Evolutionary conservation across 192 early-diverging fungal species (phyloP), one percentile per base, ranked within the genome.

Genomic region (Podila epigama): DNA sequence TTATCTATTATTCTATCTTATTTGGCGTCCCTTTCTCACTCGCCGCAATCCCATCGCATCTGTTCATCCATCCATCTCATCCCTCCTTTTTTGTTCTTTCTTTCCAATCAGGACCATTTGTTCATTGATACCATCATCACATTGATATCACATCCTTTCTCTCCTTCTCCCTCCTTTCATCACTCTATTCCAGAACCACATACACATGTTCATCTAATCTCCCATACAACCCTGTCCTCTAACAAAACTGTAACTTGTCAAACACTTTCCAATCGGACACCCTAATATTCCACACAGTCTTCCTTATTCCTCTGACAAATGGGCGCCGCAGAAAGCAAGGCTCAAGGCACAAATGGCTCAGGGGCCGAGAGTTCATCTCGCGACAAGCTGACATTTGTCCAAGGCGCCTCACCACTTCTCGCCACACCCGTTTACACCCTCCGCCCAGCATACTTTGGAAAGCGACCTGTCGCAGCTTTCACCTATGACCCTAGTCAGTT

Each of bases 301-400:
- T 31, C 32, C 29, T 55, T 31, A 13, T 32, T 37, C 55, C 28
- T 15, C 8, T 18, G 4, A 57, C 27, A 35, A 25, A 77, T 77
- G 73, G 73, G 73, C 54, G 73, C 60, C 56, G 57, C 73, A 51
- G 73, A 77, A 50, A 77, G 73, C 51, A 77, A 77, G 31, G 44
- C 39, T 18, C 66, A 62, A 11, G 66, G 60, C 16, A 41, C 35
- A n/a, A 51, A 54, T 36, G 36, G 53, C n/a, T 39, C 36, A 27
- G 44, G 36, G n/a, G 50, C 44, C 28, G 73, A 77, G 41, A 58
- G 66, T 28, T 77, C 60, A 18, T 68, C 66, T 7, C 67, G 62
- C 35, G 64, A 60, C 5, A 77, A 77, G 33, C 51, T 77, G 55
- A 53, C 60, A 7, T 68, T 77, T 53, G 40, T 40, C 2, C 73